Base-by-base conservation (phyloP, 2,329 filamentous ascomycete species). In the Tricladium varicosporioides region DNA sequence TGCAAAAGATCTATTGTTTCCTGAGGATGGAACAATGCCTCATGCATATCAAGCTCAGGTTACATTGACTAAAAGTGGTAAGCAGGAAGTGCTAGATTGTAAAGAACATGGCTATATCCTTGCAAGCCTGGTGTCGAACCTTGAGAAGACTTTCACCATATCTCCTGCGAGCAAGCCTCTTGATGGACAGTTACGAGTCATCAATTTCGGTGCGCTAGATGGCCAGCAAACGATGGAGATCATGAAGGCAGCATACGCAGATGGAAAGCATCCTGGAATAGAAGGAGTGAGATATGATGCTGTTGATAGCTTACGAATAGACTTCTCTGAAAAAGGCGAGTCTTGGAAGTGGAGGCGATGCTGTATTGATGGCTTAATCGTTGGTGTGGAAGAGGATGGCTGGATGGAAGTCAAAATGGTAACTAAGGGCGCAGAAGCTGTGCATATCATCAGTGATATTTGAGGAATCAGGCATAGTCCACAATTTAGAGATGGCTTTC, bases 281-380 rank as follows among this genome's bases (percentile, higher is more conserved):
- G 60, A 65, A 68, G 77, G 84, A 14, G 87, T 97, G 0, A 79
- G 79, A 0, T 97, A 97, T 69, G 82, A 88, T 15, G 80, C 83
- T 53, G 79, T 94, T 5, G 82, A 88, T 1, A 82, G 82, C 51
- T 63, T 96, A 15, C 78, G 75, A 57, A 84, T 97, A 48, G 79
- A 82, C 14, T 85, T 91, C 36, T 89, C 94, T 67, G 76, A 82
- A 14, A 84, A 91, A n/a, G 77, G 76, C 19, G 85, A 92, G 18
- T 76, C 75, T 47, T 67, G 64, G 60, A 77, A 85, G 52, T 97
- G 92, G 92, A 80, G 93, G 59, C 84, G 92, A 67, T 82, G 96
- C 13, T 97, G 93, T 70, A 79, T 97, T n/a, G 93, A 97, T 72
- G 93, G 93, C 2, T 91, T 88, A 53, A 95, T 96, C 66, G 83